phyloP scores from a whole-genome alignment of 2,329 filamentous ascomycete genomes.

The Fusarium algeriense region DNA sequence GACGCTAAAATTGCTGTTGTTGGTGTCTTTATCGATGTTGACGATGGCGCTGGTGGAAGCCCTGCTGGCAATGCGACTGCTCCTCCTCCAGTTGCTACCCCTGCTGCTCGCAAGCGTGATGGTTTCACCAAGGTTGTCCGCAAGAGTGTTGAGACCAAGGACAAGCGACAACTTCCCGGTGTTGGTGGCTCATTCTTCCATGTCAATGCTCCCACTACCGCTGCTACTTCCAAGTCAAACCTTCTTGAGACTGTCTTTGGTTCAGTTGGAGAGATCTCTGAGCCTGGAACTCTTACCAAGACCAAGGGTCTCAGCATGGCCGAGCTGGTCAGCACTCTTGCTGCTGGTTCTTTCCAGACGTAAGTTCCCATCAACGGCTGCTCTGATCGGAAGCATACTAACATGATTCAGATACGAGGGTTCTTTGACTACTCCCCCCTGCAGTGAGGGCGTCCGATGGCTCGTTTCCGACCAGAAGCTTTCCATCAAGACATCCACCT shows the following conservation, averaged over 20 bases:
- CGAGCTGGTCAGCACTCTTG: slow-evolving; percentile 49
- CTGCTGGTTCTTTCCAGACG: slow-evolving; percentile 51
- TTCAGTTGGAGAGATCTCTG: slow-evolving; percentile 49
- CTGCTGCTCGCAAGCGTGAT: slow-evolving; percentile 8
- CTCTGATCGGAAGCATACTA: background rate
- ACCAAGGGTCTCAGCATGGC: slow-evolving; percentile 59
- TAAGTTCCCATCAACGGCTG: slow-evolving; percentile 16
- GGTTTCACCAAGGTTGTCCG: slow-evolving; percentile 13
- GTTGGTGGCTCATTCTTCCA: slow-evolving; percentile 24
- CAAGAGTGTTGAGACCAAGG: slow-evolving; percentile 1
- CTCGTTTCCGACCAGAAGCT: slow-evolving; percentile 63
- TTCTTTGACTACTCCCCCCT: slow-evolving; percentile 72
- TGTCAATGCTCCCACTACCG: slow-evolving; percentile 6
- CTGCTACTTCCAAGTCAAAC: slow-evolving; percentile 19
- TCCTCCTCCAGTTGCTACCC: background rate
- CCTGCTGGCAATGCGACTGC: slow-evolving; percentile 14
- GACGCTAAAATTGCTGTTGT: slow-evolving; percentile 48
- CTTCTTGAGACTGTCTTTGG: slow-evolving; percentile 55
- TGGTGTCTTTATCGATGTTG: slow-evolving; percentile 46
- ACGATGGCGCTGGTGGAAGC: slow-evolving; percentile 21
- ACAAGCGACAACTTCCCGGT: slow-evolving; percentile 22
- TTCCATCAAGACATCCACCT: slow-evolving; percentile 55
- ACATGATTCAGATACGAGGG: slow-evolving; percentile 59
- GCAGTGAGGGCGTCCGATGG: slow-evolving; percentile 69
- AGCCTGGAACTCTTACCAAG: slow-evolving; percentile 55